Conservation (phyloP, 2,329 filamentous ascomycete species). For the Teratosphaeria gauchensis region DNA sequence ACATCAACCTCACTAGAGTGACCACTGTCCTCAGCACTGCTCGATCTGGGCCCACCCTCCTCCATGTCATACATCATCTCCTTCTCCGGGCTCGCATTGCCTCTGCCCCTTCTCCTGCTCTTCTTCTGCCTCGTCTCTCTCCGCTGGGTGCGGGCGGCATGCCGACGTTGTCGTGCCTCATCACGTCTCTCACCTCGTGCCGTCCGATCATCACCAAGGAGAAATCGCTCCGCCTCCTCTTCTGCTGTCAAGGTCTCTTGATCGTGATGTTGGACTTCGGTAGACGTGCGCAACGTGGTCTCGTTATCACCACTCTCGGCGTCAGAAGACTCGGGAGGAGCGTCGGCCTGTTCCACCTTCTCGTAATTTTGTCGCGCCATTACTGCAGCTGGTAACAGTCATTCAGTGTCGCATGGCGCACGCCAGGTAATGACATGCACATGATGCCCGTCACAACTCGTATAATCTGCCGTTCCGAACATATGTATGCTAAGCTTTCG, state of each 20-base stretch:
- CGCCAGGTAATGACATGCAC: not conserved
- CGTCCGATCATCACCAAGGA: slow-evolving; percentile 16
- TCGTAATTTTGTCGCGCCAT: slow-evolving; percentile 6
- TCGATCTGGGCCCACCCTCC: slow-evolving; percentile 55
- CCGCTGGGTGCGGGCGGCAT: slow-evolving; percentile 10
- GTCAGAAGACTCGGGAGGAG: not conserved
- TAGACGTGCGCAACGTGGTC: slow-evolving; percentile 7
- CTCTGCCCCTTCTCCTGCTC: slow-evolving; percentile 37
- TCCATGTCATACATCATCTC: slow-evolving; percentile 87
- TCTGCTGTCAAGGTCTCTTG: slow-evolving; percentile 31
- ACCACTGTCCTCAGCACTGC: slow-evolving; percentile 17
- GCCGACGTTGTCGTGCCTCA: slow-evolving; percentile 7
- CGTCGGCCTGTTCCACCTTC: slow-evolving; percentile 5
- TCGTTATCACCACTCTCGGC: slow-evolving; percentile 1
- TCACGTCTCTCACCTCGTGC: slow-evolving; percentile 7
- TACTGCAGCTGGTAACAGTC: not conserved
- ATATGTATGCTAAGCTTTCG: not conserved
- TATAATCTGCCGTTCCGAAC: not conserved
- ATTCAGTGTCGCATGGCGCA: not conserved
- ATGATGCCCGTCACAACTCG: not conserved
- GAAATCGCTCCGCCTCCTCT: slow-evolving; percentile 31
- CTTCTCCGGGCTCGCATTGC: slow-evolving; percentile 49
- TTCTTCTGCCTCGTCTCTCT: slow-evolving; percentile 17
- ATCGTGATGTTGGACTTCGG: slow-evolving; percentile 18
- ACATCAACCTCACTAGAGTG: slow-evolving; percentile 38